These are phyloP conservation scores for Scutellaria barbata DNA, from an alignment of 257 asterid genomes.

Conservation along the genomic window DNA sequence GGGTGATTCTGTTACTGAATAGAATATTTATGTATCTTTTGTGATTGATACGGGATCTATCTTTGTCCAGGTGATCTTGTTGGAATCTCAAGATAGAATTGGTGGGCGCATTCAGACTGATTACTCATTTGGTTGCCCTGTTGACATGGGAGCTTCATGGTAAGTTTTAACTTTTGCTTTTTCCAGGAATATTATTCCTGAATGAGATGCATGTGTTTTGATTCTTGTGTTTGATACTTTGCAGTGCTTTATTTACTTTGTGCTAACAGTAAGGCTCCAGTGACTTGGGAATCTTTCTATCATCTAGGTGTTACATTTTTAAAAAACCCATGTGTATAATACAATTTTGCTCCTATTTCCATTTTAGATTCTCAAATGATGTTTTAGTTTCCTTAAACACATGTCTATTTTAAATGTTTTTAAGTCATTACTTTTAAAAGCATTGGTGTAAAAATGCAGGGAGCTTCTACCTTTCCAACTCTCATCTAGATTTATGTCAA, in stretches of 20 bases:
- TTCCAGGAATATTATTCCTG: constrained; percentile 1
- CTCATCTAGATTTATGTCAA: background rate
- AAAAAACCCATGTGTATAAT: background rate
- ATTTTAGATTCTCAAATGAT: background rate
- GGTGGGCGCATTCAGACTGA: constrained; percentile 97
- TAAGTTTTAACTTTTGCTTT: constrained; percentile 34
- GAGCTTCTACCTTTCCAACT: background rate
- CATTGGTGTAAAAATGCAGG: background rate
- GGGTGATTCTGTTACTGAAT: background rate
- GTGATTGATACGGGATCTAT: constrained; percentile 25
- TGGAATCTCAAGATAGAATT: constrained; percentile 92
- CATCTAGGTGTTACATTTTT: background rate
- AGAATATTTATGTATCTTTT: constrained; percentile 17
- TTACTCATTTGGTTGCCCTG: constrained; percentile 93
- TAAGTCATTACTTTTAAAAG: too few relatives aligned
- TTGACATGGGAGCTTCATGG: constrained; percentile 99
- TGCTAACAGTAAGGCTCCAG: background rate
- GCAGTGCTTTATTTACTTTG: constrained; percentile 21
- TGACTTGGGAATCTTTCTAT: background rate
- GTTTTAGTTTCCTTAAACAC: background rate
- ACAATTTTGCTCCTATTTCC: background rate
- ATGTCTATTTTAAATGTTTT: too few relatives aligned
- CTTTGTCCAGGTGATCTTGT: constrained; percentile 66
- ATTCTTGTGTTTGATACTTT: constrained; percentile 16
- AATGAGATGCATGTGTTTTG: constrained; percentile 13